These are phyloP conservation scores for Mucor racemosus DNA, from an alignment of 371 early-diverging fungal species.

Conservation along the genomic window DNA sequence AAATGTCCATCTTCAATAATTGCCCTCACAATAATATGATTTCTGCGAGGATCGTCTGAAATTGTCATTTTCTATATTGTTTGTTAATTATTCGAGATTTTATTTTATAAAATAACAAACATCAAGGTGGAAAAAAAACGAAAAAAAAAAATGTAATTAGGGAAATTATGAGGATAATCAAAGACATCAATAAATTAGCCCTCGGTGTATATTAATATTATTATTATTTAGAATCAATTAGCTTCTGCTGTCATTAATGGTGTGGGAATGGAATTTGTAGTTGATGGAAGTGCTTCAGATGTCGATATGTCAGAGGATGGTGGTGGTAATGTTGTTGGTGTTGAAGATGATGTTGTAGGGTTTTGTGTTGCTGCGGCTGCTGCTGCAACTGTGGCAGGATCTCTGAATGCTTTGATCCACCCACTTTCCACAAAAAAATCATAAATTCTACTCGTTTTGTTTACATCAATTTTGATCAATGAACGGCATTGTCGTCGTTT, in stretches of 20 bases:
- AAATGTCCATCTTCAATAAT: slow-evolving; percentile 1
- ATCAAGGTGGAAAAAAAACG: neutral
- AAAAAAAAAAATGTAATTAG: neutral
- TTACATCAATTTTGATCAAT: slow-evolving; percentile 87
- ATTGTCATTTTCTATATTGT: slow-evolving; percentile 3
- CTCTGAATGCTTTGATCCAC: slow-evolving; percentile 76
- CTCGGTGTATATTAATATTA: slow-evolving; percentile 8
- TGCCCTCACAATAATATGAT: slow-evolving; percentile 2
- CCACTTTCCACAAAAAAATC: slow-evolving; percentile 92
- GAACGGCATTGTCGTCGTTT: slow-evolving; percentile 77
- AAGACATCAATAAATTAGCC: neutral
- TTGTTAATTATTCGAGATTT: neutral
- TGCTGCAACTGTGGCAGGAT: slow-evolving; percentile 25
- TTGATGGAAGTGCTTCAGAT: neutral
- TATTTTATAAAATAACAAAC: neutral
- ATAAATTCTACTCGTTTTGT: slow-evolving; percentile 83
- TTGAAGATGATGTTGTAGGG: neutral
- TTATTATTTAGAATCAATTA: neutral
- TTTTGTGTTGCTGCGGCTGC: slow-evolving; percentile 5
- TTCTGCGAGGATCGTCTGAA: slow-evolving; percentile 4
- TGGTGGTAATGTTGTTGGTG: neutral
- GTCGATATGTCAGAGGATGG: neutral
- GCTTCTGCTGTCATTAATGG: slow-evolving; percentile 14
- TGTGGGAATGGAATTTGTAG: neutral
- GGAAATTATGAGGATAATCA: slow-evolving; percentile 3